These are phyloP conservation scores for Clarireedia homoeocarpa DNA, from an alignment of 2,329 filamentous ascomycete genomes.

Conservation along the genomic window DNA sequence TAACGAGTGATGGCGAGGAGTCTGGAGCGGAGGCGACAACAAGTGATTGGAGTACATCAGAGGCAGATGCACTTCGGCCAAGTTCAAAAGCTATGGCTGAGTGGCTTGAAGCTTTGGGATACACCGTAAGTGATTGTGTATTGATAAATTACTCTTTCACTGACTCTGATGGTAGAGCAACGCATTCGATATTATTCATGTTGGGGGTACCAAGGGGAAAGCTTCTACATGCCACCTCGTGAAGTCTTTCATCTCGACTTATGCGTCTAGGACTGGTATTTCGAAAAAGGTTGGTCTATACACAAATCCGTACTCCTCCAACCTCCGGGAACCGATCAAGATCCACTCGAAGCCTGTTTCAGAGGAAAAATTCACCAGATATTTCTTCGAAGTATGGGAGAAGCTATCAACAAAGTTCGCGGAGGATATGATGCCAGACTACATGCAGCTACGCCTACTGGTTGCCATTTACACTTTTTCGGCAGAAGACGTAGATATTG, in stretches of 20 bases:
- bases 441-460: slow-evolving; percentile 52
- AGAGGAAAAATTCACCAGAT: slow-evolving; percentile 44
- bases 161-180: background rate
- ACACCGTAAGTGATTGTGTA: background rate
- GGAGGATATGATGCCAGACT: slow-evolving; percentile 41
- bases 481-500: slow-evolving; percentile 50
- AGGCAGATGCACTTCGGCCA: background rate
- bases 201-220: slow-evolving; percentile 66
- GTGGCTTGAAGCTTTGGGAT: slow-evolving; percentile 3
- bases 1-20: background rate
- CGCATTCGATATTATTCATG: slow-evolving; percentile 43
- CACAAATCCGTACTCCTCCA: slow-evolving; percentile 58
- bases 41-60: background rate
- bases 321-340: slow-evolving; percentile 57
- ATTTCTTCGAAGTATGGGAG: slow-evolving; percentile 12
- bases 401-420: slow-evolving; percentile 28
- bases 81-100: background rate
- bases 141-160: background rate
- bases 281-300: slow-evolving; percentile 46
- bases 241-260: slow-evolving; percentile 49
- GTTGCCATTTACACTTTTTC: slow-evolving; percentile 59
- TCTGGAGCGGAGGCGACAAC: background rate
- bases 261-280: slow-evolving; percentile 29
- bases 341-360: slow-evolving; percentile 49
- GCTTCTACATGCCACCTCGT: slow-evolving; percentile 62